Evolutionary conservation across 768 basidiomycete species (phyloP), one percentile per base, ranked within the genome.

Genomic region (Cantharellus anzutake): DNA sequence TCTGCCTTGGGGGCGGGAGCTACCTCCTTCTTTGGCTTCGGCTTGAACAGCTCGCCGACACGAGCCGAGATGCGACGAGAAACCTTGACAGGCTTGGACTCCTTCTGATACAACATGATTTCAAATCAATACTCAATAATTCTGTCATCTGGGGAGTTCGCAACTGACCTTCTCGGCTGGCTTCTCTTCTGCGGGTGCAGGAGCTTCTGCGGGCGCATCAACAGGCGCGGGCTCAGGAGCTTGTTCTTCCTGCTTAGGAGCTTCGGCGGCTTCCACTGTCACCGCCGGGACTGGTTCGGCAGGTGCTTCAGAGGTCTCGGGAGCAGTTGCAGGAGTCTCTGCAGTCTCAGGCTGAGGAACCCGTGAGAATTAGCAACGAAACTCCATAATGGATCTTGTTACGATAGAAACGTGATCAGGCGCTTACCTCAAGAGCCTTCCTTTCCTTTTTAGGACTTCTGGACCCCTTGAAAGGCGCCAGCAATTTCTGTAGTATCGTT

Each of bases 61-160:
- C 87, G 86, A 35, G 84, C 78, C 51, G 91, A 93, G 62, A 94
- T 73, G 63, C 90, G 87, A 63, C 90, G 88, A 59, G 78, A 73
- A 60, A 88, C 80, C 71, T 91, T 92, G 61, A 68, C 59, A 52
- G 71, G 65, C 51, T 63, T 64, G 42, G 69, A 63, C 68, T 72
- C 70, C 40, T 65, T 64, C 66, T 70, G 40, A 39, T 37, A 41
- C 14, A 37, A 55, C 52, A 55, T 11, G 29, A 48, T 48, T 48
- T 11, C 11, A 11, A 29, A 48, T 11, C 29, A 29, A 48, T 48
- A 1, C 7, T 55, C 14, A 37, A 37, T 55, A 7, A 55, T 14
- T 7, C 11, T 1, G 52, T 55, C 14, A 55, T 11, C 7, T 11
- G 7, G 11, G 38, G 11, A 63, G 63, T 64, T 82, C 81, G 64